Evolutionary conservation across 805 yeast genomes (phyloP), one percentile per base, ranked within the genome.

Genomic region (Metschnikowia chrysomelidarum): DNA sequence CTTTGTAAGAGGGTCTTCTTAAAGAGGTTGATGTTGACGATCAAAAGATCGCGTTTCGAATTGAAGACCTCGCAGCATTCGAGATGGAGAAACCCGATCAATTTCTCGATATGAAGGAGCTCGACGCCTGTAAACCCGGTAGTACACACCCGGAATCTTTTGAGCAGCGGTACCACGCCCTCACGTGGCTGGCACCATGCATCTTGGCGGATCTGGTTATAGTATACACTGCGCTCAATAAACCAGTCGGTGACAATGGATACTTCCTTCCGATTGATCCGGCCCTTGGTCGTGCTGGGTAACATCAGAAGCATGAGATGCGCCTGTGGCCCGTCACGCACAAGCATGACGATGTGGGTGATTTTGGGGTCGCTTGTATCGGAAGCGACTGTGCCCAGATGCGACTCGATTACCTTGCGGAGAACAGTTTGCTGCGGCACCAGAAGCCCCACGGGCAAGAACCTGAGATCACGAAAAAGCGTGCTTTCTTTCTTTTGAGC

Each of bases 51-150:
- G 25, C 83, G 62, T 8, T 64, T 59, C 4, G 66, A 50, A 3
- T 73, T 71, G 36, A 86, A 62, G 2, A 71, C 62, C 0, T 71
- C 75, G 30, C 69, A 60, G 35, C 70, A 67, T 25, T 64, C 62
- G 34, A 81, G 75, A 17, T 82, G 79, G 16, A 83, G 49, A 19
- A 71, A 52, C 13, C 62, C 50, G 7, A 87, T 66, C 27, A 91
- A 66, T 51, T 83, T 82, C 7, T 74, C 76, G 9, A 83, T 53
- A 58, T 87, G 95, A 26, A 84, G 60, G 12, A 78, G 60, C 56
- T 87, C 94, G 18, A 84, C 78, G 0, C 94, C 95, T 14, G 78
- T 71, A 54, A 82, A 87, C 3, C 95, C 95, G 3, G 87, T 75
- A 3, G 82, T 67, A 42, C 82, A 69, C 4, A 82, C 62, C 32